Evolutionary conservation across 2,329 filamentous ascomycete genomes (phyloP).

Genomic region (Botryotinia calthae): DNA sequence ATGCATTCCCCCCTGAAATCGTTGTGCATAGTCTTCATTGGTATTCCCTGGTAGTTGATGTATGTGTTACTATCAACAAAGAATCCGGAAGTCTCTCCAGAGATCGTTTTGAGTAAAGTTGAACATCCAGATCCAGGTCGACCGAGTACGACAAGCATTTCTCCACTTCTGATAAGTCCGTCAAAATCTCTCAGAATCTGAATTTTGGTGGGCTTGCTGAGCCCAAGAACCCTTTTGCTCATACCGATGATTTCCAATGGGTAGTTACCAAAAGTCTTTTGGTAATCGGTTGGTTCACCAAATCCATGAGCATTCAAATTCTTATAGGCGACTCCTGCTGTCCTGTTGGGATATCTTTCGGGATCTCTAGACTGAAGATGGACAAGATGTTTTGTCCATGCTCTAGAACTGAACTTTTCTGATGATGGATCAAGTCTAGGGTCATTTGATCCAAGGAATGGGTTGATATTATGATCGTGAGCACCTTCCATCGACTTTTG

Average conservation of each 20-base stretch:
- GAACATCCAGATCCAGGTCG: slow-evolving; percentile 64
- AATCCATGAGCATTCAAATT: slow-evolving; percentile 24
- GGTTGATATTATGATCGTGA: slow-evolving; percentile 43
- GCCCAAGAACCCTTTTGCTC: slow-evolving; percentile 52
- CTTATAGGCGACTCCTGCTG: slow-evolving; percentile 24
- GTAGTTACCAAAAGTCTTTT: slow-evolving; percentile 62
- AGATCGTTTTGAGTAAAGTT: slow-evolving; percentile 60
- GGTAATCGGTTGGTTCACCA: slow-evolving; percentile 37
- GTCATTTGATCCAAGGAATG: slow-evolving; percentile 48
- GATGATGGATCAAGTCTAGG: slow-evolving; percentile 55
- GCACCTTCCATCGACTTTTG: not conserved
- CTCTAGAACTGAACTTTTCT: slow-evolving; percentile 51
- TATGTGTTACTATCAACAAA: slow-evolving; percentile 48
- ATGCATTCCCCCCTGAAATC: slow-evolving; percentile 65
- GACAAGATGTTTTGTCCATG: slow-evolving; percentile 61
- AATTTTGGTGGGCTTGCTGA: slow-evolving; percentile 48
- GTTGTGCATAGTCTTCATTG: slow-evolving; percentile 49
- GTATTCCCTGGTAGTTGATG: slow-evolving; percentile 61
- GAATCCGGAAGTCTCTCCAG: slow-evolving; percentile 55
- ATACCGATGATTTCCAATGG: slow-evolving; percentile 50
- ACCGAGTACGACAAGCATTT: slow-evolving; percentile 68
- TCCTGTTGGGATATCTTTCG: slow-evolving; percentile 41
- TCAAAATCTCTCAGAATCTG: slow-evolving; percentile 63
- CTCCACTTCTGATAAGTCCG: slow-evolving; percentile 60
- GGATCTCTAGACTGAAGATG: slow-evolving; percentile 46